Percentiles rank a stretch among this genome's conserved stretches.
These are phyloP conservation scores for Coriolopsis trogii DNA, from an alignment of 1,284 basidiomycete species.

Conservation along the genomic window DNA sequence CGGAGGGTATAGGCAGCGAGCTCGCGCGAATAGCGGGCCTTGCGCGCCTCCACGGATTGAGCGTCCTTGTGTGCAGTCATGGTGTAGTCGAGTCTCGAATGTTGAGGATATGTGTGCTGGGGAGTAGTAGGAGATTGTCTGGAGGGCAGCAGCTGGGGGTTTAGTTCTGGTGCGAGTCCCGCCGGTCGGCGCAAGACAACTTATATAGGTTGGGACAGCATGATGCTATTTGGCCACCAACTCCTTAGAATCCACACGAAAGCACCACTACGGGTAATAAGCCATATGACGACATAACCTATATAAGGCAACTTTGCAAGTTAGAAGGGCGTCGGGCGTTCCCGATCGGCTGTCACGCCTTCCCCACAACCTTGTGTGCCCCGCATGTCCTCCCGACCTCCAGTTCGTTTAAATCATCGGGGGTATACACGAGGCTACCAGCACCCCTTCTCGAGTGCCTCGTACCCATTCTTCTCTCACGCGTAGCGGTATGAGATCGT, in stretches of 20 bases:
- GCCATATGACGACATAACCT: slow-evolving; percentile 27
- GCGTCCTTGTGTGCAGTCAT: slow-evolving; percentile 28
- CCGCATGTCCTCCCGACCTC: neutral
- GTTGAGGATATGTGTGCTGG: neutral
- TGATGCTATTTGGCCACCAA: slow-evolving; percentile 25
- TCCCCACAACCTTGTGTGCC: neutral
- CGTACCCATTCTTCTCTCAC: too few relatives aligned
- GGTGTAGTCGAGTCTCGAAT: slow-evolving; percentile 2
- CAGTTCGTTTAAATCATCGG: neutral
- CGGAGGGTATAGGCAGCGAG: slow-evolving; percentile 60
- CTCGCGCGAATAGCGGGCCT: slow-evolving; percentile 55
- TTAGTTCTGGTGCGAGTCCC: too few relatives aligned
- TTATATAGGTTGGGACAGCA: slow-evolving; percentile 14
- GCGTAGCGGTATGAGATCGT: too few relatives aligned
- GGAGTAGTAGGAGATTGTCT: neutral
- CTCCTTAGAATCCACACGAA: slow-evolving; percentile 24
- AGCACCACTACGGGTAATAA: slow-evolving; percentile 23
- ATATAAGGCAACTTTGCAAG: slow-evolving; percentile 24
- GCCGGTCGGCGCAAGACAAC: too few relatives aligned
- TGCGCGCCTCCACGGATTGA: slow-evolving; percentile 46
- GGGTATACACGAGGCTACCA: slow-evolving; percentile 8
- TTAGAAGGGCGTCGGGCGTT: slow-evolving; percentile 18
- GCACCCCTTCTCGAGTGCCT: neutral
- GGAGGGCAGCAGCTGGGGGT: too few relatives aligned
- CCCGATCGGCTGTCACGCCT: slow-evolving; percentile 13